Base-by-base conservation (phyloP, 2,329 filamentous ascomycete genomes). In the Setomelanomma holmii region DNA sequence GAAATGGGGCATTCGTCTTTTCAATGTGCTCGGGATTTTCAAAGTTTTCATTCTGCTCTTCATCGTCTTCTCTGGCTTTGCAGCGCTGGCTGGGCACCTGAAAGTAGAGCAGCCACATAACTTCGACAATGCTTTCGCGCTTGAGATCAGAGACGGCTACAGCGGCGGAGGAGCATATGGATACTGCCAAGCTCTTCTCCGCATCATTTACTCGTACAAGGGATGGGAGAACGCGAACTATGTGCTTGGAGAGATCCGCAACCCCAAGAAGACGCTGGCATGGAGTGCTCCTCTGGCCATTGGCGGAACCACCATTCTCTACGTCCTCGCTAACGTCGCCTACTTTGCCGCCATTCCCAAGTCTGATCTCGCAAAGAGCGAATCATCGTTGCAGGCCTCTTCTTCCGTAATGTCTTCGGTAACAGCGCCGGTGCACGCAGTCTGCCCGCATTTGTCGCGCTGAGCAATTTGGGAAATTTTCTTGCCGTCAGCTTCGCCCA, bases 281-380 rank as follows among this genome's bases (percentile, higher is more conserved):
- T 74, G 85, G 44, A 84, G 84, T 0, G 84, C 83, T 0, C 85
- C 84, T 0, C 65, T 87, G 0, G 85, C 84, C 2, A 77, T 87
- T 3, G 82, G 80, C 1, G 80, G 79, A 5, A 84, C 85, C 4
- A 86, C 84, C 0, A 76, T 86, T 1, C 77, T 87, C 0, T 88
- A 88, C 62, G 76, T 88, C 11, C 77, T 88, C 7, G 85, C 84
- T 42, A 88, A 88, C 59, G 80, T 88, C 1, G 84, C 86, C 1
- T 88, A 88, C 72, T 88, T 88, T 53, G 82, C 85, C 0, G 85
- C 85, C 0, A 84, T 87, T 11, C 79, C 83, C 1, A 86, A 86
- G 59, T 69, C 77, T 1, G 82, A 86, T 2, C 74, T 88, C 4
- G 82, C 82, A 5, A 79, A 75, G 4, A 84, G 83, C 0, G 84